Evolutionary conservation across 257 asterid species (phyloP).

Genomic region (Petunia axillaris): DNA sequence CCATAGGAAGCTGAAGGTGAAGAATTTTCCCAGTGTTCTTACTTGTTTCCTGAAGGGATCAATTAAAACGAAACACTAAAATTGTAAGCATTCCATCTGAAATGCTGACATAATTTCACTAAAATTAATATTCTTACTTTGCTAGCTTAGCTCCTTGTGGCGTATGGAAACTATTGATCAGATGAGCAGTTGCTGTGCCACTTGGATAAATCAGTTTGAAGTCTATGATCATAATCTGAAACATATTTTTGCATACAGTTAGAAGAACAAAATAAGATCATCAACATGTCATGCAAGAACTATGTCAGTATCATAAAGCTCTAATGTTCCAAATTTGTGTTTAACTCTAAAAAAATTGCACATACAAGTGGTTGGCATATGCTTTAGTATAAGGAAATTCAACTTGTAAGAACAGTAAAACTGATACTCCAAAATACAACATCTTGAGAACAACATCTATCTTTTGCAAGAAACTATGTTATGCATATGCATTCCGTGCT

Average conservation of each 20-base stretch:
- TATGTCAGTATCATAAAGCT: not conserved
- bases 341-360: not conserved
- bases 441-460: not conserved
- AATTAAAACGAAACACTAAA: conserved; percentile 13
- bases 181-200: conserved; percentile 98
- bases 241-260: not conserved
- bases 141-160: conserved; percentile 96
- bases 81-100: not conserved
- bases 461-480: not conserved
- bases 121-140: conserved; percentile 51
- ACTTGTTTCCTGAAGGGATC: conserved; percentile 76
- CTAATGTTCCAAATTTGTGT: not conserved
- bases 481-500: not conserved
- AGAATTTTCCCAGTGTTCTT: conserved; percentile 79
- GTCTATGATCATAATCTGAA: conserved; percentile 89
- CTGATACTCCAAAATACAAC: not conserved
- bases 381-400: not conserved
- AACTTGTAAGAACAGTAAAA: not conserved
- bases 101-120: conserved; percentile 2
- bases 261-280: not conserved
- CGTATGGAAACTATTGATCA: conserved; percentile 94
- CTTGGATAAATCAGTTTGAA: conserved; percentile 90
- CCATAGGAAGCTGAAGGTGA: conserved; percentile 93
- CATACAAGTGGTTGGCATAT: too few species aligned
- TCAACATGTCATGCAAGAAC: not conserved